Evolutionary conservation across 2,329 filamentous ascomycete species (phyloP), one percentile per base, ranked within the genome.

Genomic region (Colletotrichum agaves): DNA sequence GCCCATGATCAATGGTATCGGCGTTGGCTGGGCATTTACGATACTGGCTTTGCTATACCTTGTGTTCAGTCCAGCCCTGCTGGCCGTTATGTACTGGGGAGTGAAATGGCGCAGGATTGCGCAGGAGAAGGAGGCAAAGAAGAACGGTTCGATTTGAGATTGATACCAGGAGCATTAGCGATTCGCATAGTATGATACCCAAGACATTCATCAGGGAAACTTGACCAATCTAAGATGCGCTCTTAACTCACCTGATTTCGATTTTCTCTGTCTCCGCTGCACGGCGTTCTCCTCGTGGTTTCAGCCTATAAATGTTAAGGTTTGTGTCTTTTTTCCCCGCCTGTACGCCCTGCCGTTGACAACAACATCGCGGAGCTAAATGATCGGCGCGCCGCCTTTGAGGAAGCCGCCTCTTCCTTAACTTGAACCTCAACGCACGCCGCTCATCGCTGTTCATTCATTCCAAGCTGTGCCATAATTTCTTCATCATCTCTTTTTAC

Each of bases 1-100:
- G 3, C 83, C 83, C 11, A 81, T 90, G 80, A 82, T 86, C 10
- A 70, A 83, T 8, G 77, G 74, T 0, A 81, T 89, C 65, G 85
- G 85, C 0, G 72, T 78, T 0, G 86, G 86, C 0, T 85, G 85
- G 80, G 80, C 84, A 0, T 87, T 85, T 67, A 84, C 82, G 0
- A 71, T 88, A 6, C 71, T 86, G 3, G 85, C 79, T 0, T 70
- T 78, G 1, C 55, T 86, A 3, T 83, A 81, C 52, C 56, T 84
- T 0, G 66, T 79, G 0, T 78, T 79, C 2, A 74, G 77, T n/a
- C 80, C 82, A 1, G 73, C 79, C 2, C 58, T 87, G 37, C 65
- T 81, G 15, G 61, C 80, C 3, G 73, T 85, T 3, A 82, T 84
- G 76, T 67, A 68, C 3, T 76, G 74, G 43, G 85, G 85, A 0